These are phyloP conservation scores for Tricladium varicosporioides DNA, from an alignment of 2,329 filamentous ascomycete genomes.

Conservation along the genomic window DNA sequence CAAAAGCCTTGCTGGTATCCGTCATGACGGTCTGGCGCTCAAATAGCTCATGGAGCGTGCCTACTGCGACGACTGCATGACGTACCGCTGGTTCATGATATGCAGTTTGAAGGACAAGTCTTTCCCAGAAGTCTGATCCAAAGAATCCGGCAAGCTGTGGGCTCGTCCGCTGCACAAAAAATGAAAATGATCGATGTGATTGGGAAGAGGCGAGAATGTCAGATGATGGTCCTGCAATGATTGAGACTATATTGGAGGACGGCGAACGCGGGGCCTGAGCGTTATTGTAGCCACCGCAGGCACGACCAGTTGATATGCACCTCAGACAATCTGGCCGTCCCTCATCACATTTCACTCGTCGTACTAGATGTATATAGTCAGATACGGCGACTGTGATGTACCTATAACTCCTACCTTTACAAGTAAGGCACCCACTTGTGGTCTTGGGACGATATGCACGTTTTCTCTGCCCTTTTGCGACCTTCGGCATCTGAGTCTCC, in stretches of 20 bases:
- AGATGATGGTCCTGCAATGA: conserved; percentile 5
- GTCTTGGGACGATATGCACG: conserved; percentile 10
- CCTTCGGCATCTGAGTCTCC: conserved; percentile 7
- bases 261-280: conserved; percentile 6
- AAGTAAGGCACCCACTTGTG: conserved; percentile 7
- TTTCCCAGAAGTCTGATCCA: conserved; percentile 61
- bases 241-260: conserved; percentile 14
- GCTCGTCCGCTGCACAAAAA: conserved; percentile 46
- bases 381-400: background rate
- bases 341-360: conserved; percentile 16
- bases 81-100: conserved; percentile 39
- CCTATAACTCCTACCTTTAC: conserved; percentile 2
- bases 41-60: conserved; percentile 22
- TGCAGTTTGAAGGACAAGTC: conserved; percentile 58
- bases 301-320: conserved; percentile 22
- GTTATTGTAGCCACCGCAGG: conserved; percentile 40
- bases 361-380: conserved; percentile 6
- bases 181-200: conserved; percentile 13
- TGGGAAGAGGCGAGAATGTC: conserved; percentile 10
- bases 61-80: conserved; percentile 25
- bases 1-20: conserved; percentile 12
- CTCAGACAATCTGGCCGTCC: conserved; percentile 5
- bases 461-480: conserved; percentile 9
- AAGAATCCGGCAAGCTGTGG: conserved; percentile 63
- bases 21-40: conserved; percentile 2